Conservation (phyloP, 495 filamentous ascomycete species). For the Xylaria venustula region DNA sequence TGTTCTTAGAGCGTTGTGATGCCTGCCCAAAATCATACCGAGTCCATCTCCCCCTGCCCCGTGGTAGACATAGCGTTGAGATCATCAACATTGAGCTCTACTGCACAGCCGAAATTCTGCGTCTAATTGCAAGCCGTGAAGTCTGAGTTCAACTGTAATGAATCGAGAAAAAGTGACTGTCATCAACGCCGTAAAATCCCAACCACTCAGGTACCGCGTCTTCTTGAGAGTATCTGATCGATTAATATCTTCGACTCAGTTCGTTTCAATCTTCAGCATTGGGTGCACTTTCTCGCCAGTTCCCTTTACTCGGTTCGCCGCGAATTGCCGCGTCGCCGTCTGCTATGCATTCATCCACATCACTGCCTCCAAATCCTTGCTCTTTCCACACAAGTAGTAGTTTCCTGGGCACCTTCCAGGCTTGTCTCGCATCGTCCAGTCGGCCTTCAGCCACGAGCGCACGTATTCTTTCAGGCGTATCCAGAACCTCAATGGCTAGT, state of each 20-base stretch:
- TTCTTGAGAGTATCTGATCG: no score
- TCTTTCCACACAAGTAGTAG: conserved; percentile 52
- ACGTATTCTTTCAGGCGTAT: conserved; percentile 59
- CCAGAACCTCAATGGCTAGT: conserved; percentile 70
- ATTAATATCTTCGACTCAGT: no score
- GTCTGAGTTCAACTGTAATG: background rate
- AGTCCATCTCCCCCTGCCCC: no score
- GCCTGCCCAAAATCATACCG: background rate
- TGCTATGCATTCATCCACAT: conserved; percentile 48
- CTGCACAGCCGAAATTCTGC: background rate
- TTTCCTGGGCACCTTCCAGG: conserved; percentile 57
- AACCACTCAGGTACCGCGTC: background rate
- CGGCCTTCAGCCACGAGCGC: conserved; percentile 61
- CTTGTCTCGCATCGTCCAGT: conserved; percentile 56
- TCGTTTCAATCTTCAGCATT: background rate
- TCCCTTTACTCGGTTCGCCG: conserved; percentile 29
- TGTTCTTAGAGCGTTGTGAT: background rate
- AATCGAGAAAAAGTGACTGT: background rate
- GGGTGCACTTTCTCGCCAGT: conserved; percentile 22
- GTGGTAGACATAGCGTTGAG: background rate
- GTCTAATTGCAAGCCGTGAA: background rate
- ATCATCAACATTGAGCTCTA: no score
- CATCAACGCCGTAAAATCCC: background rate
- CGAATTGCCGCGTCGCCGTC: conserved; percentile 50
- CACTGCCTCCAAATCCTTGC: conserved; percentile 47